Evolutionary conservation across 768 basidiomycete genomes (phyloP).

Genomic region (Tremella yokohamensis): DNA sequence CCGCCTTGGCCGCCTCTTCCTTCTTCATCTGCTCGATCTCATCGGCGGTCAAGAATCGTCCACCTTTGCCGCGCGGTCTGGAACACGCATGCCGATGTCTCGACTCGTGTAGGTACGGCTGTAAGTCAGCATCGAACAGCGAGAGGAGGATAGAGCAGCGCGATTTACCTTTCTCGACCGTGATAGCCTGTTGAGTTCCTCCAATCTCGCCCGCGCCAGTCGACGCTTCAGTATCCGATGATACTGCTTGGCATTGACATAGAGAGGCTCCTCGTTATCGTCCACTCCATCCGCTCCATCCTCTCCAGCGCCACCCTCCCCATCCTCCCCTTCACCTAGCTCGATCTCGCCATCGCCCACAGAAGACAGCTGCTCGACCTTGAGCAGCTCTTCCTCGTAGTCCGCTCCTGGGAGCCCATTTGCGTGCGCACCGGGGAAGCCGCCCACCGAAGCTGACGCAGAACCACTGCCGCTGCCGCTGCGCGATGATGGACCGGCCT

Average conservation of each 20-base stretch:
- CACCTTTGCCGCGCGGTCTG: slow-evolving; percentile 91
- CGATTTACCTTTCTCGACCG: slow-evolving; percentile 77
- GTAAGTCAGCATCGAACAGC: background rate
- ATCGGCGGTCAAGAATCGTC: slow-evolving; percentile 92
- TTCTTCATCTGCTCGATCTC: slow-evolving; percentile 61
- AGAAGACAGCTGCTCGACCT: too few species aligned
- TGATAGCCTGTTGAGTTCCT: slow-evolving; percentile 89
- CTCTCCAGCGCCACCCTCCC: slow-evolving; percentile 8
- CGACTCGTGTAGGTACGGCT: slow-evolving; percentile 98
- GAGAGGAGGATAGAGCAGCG: background rate
- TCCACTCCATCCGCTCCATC: slow-evolving; percentile 20
- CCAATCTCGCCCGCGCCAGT: slow-evolving; percentile 80
- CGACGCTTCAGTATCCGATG: slow-evolving; percentile 96
- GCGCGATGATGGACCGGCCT: too few species aligned
- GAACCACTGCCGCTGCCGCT: too few species aligned
- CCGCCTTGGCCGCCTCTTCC: slow-evolving; percentile 23
- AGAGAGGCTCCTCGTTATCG: slow-evolving; percentile 93
- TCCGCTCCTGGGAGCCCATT: too few species aligned
- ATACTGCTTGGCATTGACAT: slow-evolving; percentile 99
- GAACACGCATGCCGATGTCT: slow-evolving; percentile 98
- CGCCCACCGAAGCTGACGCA: too few species aligned
- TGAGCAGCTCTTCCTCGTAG: too few species aligned
- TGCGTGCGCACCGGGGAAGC: too few species aligned
- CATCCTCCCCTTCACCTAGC: slow-evolving; percentile 25
- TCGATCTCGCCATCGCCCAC: slow-evolving; percentile 16